Percentiles rank a stretch among this genome's conserved stretches.
Conservation (phyloP, 1,284 basidiomycete species). For the Hemileia vastatrix region DNA sequence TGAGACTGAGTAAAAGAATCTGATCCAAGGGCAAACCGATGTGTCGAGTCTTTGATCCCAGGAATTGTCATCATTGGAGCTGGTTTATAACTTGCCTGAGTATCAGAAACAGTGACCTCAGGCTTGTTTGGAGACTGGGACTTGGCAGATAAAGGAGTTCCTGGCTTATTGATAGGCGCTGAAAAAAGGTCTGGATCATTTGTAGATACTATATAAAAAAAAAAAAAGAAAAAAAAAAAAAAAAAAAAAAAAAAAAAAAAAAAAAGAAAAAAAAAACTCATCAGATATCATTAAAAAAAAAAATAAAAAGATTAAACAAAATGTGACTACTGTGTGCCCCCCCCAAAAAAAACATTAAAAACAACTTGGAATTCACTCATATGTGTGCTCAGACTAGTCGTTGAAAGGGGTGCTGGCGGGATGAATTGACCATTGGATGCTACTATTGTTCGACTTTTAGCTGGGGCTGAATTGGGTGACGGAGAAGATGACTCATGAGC, state of each 20-base stretch:
- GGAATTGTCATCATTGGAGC: slow-evolving; percentile 23
- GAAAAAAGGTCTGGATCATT: background rate
- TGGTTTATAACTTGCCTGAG: slow-evolving; percentile 17
- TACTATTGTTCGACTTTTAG: slow-evolving; percentile 14
- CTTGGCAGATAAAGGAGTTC: no score
- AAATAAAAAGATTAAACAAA: no score
- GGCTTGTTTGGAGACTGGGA: no score
- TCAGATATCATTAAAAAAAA: no score
- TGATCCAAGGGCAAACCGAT: slow-evolving; percentile 21
- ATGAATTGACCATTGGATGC: slow-evolving; percentile 22
- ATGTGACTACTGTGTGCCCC: background rate
- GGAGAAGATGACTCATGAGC: no score
- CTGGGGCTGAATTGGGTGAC: no score
- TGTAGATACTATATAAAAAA: background rate
- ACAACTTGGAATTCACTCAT: background rate
- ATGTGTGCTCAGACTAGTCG: slow-evolving; percentile 10
- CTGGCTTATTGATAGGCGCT: no score
- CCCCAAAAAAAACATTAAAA: background rate
- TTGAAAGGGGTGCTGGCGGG: slow-evolving; percentile 19
- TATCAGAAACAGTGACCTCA: background rate
- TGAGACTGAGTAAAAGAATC: no score
- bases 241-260: no score
- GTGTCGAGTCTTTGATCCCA: slow-evolving; percentile 22
- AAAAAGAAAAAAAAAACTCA: background rate
- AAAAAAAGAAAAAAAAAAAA: background rate